These are phyloP conservation scores for Tolypocladium sp. DNA, from an alignment of 2,329 filamentous ascomycete genomes.

Conservation along the genomic window DNA sequence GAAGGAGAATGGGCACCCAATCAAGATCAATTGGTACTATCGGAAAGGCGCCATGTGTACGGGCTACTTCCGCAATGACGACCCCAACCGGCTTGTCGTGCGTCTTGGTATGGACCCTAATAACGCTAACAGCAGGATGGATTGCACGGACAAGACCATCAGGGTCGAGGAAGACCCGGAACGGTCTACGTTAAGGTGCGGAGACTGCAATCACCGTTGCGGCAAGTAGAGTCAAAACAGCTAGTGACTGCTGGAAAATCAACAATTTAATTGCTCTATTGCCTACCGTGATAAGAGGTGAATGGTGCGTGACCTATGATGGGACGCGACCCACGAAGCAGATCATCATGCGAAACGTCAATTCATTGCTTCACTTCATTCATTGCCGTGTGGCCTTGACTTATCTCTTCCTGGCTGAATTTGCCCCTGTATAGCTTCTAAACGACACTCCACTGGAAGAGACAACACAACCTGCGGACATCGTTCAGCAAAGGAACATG, in stretches of 20 bases:
- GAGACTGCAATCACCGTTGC: neutral
- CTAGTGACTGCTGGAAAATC: neutral
- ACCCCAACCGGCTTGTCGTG: conserved; percentile 3
- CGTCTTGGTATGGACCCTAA: conserved; percentile 1
- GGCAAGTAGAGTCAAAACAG: neutral
- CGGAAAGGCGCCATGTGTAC: neutral
- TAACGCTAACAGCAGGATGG: conserved; percentile 5
- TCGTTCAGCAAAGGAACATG: neutral
- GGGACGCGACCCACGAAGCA: neutral
- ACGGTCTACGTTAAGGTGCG: neutral
- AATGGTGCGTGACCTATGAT: neutral
- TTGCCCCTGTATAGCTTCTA: neutral
- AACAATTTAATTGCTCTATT: neutral
- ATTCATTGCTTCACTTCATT: neutral
- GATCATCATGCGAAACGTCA: no score
- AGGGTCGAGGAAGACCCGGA: neutral
- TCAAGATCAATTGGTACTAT: neutral
- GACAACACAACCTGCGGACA: neutral
- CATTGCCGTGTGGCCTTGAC: neutral
- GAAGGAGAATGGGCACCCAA: neutral
- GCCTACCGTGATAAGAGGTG: neutral
- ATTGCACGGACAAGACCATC: conserved; percentile 4
- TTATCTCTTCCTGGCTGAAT: neutral
- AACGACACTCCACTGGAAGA: neutral
- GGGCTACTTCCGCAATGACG: conserved; percentile 2